Conservation (phyloP, 768 basidiomycete species). For the Dioszegia aurantiaca region DNA sequence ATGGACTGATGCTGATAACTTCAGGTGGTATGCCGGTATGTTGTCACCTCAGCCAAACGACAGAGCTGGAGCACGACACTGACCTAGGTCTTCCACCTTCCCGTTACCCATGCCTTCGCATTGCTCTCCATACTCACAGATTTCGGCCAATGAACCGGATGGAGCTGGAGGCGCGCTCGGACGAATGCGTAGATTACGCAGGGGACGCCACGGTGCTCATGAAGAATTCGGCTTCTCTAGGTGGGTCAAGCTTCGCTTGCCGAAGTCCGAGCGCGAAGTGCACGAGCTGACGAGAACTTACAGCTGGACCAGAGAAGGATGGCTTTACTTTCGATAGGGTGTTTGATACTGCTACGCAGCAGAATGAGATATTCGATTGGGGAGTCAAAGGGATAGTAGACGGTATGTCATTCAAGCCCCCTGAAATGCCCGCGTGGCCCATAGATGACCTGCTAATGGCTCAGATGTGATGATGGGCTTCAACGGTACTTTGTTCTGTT, state of each 20-base stretch:
- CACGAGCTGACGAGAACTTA: conserved; percentile 12
- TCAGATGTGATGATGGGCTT: conserved; percentile 97
- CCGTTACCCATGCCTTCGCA: conserved; percentile 15
- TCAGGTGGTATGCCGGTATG: conserved; percentile 92
- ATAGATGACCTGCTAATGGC: not conserved
- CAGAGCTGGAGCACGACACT: not conserved
- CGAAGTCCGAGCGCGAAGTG: conserved; percentile 52
- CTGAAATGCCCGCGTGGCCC: no score
- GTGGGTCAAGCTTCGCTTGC: conserved; percentile 55
- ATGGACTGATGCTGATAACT: conserved; percentile 13
- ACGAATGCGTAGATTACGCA: conserved; percentile 81
- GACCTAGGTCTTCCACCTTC: conserved; percentile 6
- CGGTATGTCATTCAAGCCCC: conserved; percentile 61
- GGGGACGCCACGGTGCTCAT: conserved; percentile 81
- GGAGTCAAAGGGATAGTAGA: conserved; percentile 96
- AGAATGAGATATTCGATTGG: conserved; percentile 95
- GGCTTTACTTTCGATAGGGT: conserved; percentile 98
- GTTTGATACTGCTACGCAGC: conserved; percentile 85
- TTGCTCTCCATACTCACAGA: conserved; percentile 54
- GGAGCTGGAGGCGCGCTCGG: conserved; percentile 75
- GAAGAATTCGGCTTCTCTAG: conserved; percentile 55
- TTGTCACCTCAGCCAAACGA: not conserved
- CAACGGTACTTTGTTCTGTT: conserved; percentile 84
- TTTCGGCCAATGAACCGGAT: conserved; percentile 94
- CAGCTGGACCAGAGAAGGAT: conserved; percentile 83